These are phyloP conservation scores for Aeschynomene evenia DNA, from an alignment of 306 rosid genomes.

Conservation along the genomic window DNA sequence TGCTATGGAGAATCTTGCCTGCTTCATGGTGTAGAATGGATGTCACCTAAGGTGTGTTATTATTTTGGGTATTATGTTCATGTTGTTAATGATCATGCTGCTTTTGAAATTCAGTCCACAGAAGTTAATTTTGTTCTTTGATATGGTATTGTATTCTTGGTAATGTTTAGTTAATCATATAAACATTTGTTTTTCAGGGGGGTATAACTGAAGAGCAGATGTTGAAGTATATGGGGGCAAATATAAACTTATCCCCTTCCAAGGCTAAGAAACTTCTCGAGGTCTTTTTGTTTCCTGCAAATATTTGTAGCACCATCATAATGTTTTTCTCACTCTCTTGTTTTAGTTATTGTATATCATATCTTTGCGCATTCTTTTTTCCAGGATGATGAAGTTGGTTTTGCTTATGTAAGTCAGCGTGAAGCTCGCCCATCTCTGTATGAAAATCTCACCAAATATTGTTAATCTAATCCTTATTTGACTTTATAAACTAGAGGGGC, in stretches of 20 bases:
- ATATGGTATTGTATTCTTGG: constrained; percentile 13
- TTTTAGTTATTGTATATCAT: constrained; percentile 8
- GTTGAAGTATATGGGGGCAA: constrained; percentile 95
- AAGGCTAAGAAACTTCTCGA: constrained; percentile 82
- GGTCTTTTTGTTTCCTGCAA: constrained; percentile 48
- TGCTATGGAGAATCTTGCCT: constrained; percentile 88
- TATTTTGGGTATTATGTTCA: background rate
- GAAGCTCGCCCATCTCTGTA: constrained; percentile 93
- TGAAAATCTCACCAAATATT: constrained; percentile 49
- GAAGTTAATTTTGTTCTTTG: constrained; percentile 22
- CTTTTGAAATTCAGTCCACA: background rate
- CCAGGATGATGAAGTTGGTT: constrained; percentile 88
- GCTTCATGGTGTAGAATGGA: constrained; percentile 97
- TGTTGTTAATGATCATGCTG: background rate
- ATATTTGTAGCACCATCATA: constrained; percentile 7
- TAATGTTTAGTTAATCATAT: background rate
- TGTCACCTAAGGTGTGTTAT: constrained; percentile 84
- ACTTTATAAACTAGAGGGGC: background rate
- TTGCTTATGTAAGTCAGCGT: constrained; percentile 88
- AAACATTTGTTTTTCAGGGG: constrained; percentile 51
- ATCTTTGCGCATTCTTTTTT: constrained; percentile 24
- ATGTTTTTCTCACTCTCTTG: constrained; percentile 19
- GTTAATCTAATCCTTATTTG: constrained; percentile 13
- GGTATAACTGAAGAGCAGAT: constrained; percentile 96
- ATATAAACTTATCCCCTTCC: constrained; percentile 58